Evolutionary conservation across 2,329 filamentous ascomycete genomes (phyloP).

Genomic region (Colletotrichum sp.): DNA sequence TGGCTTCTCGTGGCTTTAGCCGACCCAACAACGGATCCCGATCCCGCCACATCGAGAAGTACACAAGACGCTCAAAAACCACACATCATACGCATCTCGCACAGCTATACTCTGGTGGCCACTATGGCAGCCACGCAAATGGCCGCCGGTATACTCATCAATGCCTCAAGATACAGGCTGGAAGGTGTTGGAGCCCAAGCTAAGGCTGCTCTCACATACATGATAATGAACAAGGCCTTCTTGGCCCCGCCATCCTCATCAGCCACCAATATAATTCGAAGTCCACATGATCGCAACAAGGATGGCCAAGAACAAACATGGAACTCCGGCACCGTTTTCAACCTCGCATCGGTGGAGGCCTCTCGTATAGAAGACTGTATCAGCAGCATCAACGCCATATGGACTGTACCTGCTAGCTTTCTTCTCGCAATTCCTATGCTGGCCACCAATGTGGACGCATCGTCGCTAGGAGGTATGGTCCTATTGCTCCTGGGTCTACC

Average conservation of each 20-base stretch:
- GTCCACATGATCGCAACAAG: background rate
- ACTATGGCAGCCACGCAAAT: background rate
- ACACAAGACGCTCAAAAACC: background rate
- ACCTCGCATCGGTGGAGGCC: background rate
- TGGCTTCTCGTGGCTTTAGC: background rate
- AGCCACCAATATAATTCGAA: background rate
- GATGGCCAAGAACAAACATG: background rate
- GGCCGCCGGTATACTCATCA: background rate
- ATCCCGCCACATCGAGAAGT: background rate
- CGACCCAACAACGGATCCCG: background rate
- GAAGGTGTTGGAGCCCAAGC: background rate
- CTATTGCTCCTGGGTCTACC: background rate
- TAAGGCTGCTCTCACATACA: background rate
- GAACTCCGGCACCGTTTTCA: background rate
- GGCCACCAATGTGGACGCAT: background rate
- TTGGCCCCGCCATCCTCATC: background rate
- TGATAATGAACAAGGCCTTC: background rate
- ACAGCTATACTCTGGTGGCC: background rate
- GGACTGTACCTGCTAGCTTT: background rate
- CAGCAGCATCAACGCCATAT: background rate
- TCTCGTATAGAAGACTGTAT: background rate
- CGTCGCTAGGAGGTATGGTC: background rate
- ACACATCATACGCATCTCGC: background rate
- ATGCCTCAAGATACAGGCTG: background rate
- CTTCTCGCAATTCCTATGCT: background rate